Evolutionary conservation across 768 basidiomycete genomes (phyloP), one percentile per base, ranked within the genome.

Genomic region (Sistotremastrum suecicum): DNA sequence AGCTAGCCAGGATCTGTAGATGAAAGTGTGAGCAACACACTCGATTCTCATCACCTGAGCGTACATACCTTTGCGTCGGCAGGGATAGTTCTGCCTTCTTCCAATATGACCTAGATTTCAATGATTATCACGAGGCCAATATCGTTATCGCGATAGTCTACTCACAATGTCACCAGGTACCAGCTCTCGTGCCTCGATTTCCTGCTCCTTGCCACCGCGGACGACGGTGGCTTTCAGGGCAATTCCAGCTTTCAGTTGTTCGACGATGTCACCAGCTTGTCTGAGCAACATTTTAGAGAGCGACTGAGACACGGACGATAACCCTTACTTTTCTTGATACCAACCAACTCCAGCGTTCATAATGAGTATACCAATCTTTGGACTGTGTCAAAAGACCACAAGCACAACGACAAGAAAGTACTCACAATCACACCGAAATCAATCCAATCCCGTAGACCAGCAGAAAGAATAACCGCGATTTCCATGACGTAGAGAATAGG

Each of bases 221-320:
- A 72, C 55, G 11, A 66, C 60, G 49, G 46, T 53, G 5, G 66
- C 61, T 49, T 62, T 64, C 50, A 70, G 34, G 1, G 70, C 67
- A 44, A 72, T 71, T 37, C 67, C 69, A 8, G 68, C 68, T 54
- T 70, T 70, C 42, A 72, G 66, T 46, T 71, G 58, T 5, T 63
- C 66, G 42, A 72, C 70, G 42, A 71, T 70, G 48, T 70, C 69
- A 29, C 67, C 69, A 5, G 69, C 70, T 54, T 68, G 67, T 41
- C 48, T 54, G 7, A 37, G 10, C 34, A 11, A 33, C n/a, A 40
- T 40, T 11, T 49, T 42, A 33, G 39, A 28, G 46, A 31, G 28
- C 3, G 12, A 50, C n/a, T 11, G n/a, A 28, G 12, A 32, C 7
- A 28, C 2, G 10, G 43, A 55, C 48, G 44, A 57, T 7, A 2